Evolutionary conservation across 805 yeast genomes (phyloP).

Genomic region (Zygosaccharomyces bailii): DNA sequence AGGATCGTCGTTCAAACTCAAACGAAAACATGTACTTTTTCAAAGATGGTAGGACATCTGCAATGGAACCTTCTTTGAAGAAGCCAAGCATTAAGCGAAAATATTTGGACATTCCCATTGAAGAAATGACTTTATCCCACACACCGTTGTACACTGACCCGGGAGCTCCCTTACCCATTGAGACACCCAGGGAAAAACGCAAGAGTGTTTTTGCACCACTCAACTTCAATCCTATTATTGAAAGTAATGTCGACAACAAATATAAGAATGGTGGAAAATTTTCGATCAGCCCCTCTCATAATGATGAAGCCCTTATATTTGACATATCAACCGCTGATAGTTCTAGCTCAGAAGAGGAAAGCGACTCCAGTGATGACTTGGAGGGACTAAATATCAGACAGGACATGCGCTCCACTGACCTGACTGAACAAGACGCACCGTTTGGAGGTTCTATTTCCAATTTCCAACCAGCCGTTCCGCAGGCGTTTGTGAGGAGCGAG

Average conservation of each 20-base stretch:
- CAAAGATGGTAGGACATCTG: slow-evolving; percentile 11
- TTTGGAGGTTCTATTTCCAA: slow-evolving; percentile 16
- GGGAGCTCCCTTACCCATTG: slow-evolving; percentile 75
- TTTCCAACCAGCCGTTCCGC: slow-evolving; percentile 18
- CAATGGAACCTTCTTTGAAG: slow-evolving; percentile 7
- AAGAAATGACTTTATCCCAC: slow-evolving; percentile 52
- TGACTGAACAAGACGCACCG: slow-evolving; percentile 18
- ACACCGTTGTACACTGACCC: slow-evolving; percentile 69
- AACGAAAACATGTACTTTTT: slow-evolving; percentile 7
- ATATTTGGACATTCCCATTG: slow-evolving; percentile 51
- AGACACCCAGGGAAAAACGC: slow-evolving; percentile 43
- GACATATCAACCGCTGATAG: slow-evolving; percentile 32
- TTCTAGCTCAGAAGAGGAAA: slow-evolving; percentile 34
- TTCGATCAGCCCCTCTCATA: slow-evolving; percentile 39
- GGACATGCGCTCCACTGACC: slow-evolving; percentile 22
- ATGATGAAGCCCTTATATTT: slow-evolving; percentile 34
- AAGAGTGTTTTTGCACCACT: slow-evolving; percentile 79
- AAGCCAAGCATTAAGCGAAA: slow-evolving; percentile 25
- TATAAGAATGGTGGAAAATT: slow-evolving; percentile 90
- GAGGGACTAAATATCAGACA: slow-evolving; percentile 23
- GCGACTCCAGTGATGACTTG: slow-evolving; percentile 29
- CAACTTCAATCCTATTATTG: slow-evolving; percentile 74
- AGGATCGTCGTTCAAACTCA: slow-evolving; percentile 9
- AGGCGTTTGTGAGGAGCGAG: slow-evolving; percentile 14
- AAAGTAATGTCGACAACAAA: slow-evolving; percentile 74